Evolutionary conservation across 257 asterid species (phyloP), one percentile per base, ranked within the genome.

Genomic region (Ilex aquifolium): DNA sequence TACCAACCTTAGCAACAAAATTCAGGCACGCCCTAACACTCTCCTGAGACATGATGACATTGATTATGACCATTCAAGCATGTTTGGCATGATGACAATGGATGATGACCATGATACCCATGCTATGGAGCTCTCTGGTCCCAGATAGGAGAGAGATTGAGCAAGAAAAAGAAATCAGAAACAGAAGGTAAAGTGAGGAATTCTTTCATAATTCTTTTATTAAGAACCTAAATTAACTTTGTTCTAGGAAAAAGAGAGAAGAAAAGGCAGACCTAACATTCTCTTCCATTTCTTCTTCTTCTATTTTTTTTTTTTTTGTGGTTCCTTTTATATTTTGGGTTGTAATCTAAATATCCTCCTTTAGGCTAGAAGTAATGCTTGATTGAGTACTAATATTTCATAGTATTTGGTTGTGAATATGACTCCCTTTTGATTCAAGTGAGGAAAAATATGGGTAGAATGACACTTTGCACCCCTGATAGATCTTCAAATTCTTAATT

Each of bases 61-160:
- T 10, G 88, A 83, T 53, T 77, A 68, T 52, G 88, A 79, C 31
- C 83, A 71, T 49, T 86, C 85, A 32, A 78, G 82, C 73, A 64
- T 86, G 80, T 83, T 86, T 72, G 95, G 88, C 66, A 74, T 84
- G 42, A 49, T 82, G 76, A 79, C 80, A 40, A 83, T 79, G 88
- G 96, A 87, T 66, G 95, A 87, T 51, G 99, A 84, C 72, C 83
- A 83, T 53, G 97, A 92, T 69, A 82, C 85, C 14, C 81, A 83
- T 56, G 91, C 96, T 72, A 92, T 92, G 99, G 97, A 92, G 82
- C 99, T 90, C 42, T 92, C 99, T 27, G 96, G 97, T 64, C 99
- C 99, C 57, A 87, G 97, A 78, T 92, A 69, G 60, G 66, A 54
- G 61, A 49, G 57, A 59, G 48, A 54, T 13, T 44, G 55, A 11